phyloP scores from a whole-genome alignment of 139 green algal species.

The Chlorella sp. region DNA sequence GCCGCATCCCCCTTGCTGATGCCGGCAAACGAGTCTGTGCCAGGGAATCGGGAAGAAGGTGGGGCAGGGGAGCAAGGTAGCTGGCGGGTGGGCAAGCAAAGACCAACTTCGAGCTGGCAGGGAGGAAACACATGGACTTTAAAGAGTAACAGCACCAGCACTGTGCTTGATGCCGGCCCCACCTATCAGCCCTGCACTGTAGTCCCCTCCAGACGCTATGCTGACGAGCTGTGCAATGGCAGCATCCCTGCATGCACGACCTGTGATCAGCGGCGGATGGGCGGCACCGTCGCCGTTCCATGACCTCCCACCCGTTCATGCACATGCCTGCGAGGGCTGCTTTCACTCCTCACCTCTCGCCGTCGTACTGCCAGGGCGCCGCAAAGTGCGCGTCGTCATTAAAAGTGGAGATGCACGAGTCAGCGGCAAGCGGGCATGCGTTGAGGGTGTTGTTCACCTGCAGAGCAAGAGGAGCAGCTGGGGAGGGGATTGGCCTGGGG shows the following conservation, averaged over 20 bases:
- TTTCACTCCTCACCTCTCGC: neutral
- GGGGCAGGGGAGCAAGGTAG: too few relatives aligned
- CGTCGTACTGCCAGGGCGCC: slow-evolving; percentile 47
- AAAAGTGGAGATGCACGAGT: slow-evolving; percentile 50
- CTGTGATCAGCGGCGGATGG: neutral
- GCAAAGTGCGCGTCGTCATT: slow-evolving; percentile 69
- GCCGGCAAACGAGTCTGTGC: slow-evolving; percentile 21
- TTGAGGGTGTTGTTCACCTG: slow-evolving; percentile 63
- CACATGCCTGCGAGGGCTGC: neutral
- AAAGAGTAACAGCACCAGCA: too few relatives aligned
- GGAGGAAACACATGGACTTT: too few relatives aligned
- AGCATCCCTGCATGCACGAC: neutral
- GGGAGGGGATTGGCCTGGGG: neutral
- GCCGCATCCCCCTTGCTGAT: slow-evolving; percentile 39
- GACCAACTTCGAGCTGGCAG: too few relatives aligned
- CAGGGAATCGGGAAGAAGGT: too few relatives aligned
- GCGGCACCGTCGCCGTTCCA: too few relatives aligned
- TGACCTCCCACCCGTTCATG: too few relatives aligned
- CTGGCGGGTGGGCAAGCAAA: too few relatives aligned
- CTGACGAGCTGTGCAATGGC: slow-evolving; percentile 3
- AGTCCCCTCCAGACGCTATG: neutral
- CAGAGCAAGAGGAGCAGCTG: neutral
- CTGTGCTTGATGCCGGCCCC: too few relatives aligned
- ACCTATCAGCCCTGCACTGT: slow-evolving; percentile 4
- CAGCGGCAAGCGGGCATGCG: slow-evolving; percentile 39